Percentiles rank a stretch among this genome's conserved stretches.
Conservation (phyloP, 1,284 basidiomycete genomes). For the Puccinia hordei region DNA sequence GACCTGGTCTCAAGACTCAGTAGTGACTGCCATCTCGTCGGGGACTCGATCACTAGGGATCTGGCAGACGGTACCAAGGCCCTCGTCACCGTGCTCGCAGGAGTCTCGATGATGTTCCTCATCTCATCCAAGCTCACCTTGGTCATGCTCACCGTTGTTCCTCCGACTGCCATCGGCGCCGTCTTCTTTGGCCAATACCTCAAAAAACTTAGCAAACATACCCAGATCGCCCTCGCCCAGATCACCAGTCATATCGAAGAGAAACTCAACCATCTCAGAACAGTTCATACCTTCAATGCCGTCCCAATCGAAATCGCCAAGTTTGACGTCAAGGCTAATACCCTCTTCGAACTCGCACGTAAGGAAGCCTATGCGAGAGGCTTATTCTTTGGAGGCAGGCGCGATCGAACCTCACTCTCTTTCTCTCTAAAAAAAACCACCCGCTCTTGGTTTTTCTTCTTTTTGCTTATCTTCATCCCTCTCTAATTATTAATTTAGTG, state of each 20-base stretch:
- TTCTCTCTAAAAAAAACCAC: background rate
- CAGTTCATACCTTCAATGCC: conserved; percentile 87
- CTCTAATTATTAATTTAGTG: conserved; percentile 63
- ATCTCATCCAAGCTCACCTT: conserved; percentile 85
- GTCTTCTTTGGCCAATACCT: conserved; percentile 95
- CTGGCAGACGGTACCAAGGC: conserved; percentile 83
- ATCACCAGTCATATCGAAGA: conserved; percentile 88
- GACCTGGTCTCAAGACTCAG: conserved; percentile 90
- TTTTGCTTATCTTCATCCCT: conserved; percentile 44
- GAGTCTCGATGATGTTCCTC: conserved; percentile 94
- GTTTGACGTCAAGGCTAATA: conserved; percentile 66
- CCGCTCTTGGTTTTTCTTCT: too few relatives aligned
- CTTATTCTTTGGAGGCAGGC: conserved; percentile 73
- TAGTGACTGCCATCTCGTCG: conserved; percentile 89
- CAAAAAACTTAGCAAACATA: conserved; percentile 83
- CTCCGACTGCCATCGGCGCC: conserved; percentile 90
- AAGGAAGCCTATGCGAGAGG: conserved; percentile 88
- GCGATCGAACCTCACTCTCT: conserved; percentile 33
- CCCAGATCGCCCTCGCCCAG: conserved; percentile 89
- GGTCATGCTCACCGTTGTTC: conserved; percentile 90
- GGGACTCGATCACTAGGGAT: conserved; percentile 89
- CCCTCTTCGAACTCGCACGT: conserved; percentile 74
- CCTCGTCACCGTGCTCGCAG: conserved; percentile 82
- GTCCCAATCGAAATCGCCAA: conserved; percentile 69
- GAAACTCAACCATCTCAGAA: conserved; percentile 85